A percentile compares a stretch with the other conserved stretches of the same genome.
These are phyloP conservation scores for Iodosphaeria phyllophila DNA, from an alignment of 2,329 filamentous ascomycete genomes.

Conservation along the genomic window DNA sequence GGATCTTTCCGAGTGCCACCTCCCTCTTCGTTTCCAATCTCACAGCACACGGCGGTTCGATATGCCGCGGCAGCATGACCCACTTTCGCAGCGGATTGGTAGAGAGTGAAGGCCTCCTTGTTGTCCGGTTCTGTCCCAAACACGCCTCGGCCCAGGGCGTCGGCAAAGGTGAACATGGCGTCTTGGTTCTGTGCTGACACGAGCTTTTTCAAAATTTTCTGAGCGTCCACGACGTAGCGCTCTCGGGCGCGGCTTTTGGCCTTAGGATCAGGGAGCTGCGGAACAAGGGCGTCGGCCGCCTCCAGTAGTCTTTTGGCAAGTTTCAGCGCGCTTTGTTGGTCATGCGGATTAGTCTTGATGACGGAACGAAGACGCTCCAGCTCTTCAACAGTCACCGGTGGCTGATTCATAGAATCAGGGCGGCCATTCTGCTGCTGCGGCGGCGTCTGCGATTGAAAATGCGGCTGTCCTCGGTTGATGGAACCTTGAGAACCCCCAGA, in stretches of 20 bases:
- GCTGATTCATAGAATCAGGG: conserved; percentile 13
- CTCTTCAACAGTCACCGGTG: conserved; percentile 59
- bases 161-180: conserved; percentile 86
- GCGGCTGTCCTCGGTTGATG: conserved; percentile 15
- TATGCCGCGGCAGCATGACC: conserved; percentile 80
- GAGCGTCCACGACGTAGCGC: conserved; percentile 65
- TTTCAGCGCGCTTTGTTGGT: conserved; percentile 50
- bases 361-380: conserved; percentile 54
- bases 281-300: conserved; percentile 58
- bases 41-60: conserved; percentile 88
- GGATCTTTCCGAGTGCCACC: conserved; percentile 84
- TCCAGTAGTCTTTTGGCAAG: conserved; percentile 76
- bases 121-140: conserved; percentile 66
- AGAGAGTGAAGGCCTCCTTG: conserved; percentile 84
- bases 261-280: conserved; percentile 46
- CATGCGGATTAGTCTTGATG: conserved; percentile 52
- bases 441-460: no score
- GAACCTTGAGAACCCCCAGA: no score
- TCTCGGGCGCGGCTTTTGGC: conserved; percentile 61
- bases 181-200: conserved; percentile 54
- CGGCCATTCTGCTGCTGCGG: conserved; percentile 10
- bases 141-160: conserved; percentile 67
- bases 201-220: conserved; percentile 85
- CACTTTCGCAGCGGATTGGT: conserved; percentile 82
- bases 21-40: conserved; percentile 86